Percentiles rank a stretch among this genome's conserved stretches.
Conservation (phyloP, 2,329 filamentous ascomycete genomes). For the Metarhizium album region DNA sequence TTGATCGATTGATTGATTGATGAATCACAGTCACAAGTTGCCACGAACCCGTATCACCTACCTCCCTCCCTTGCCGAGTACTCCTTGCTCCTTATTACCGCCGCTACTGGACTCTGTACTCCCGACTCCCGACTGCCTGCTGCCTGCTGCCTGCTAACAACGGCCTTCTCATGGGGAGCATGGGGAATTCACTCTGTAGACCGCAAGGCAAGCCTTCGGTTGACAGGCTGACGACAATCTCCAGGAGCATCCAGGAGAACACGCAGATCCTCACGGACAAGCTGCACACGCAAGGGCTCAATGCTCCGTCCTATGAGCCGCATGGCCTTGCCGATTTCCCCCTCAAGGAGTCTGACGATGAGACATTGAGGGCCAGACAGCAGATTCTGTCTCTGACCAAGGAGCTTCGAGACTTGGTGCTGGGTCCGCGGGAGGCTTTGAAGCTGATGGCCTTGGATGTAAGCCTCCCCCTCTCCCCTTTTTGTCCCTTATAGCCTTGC, state of each 20-base stretch:
- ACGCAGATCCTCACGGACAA: conserved; percentile 9
- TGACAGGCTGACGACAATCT: conserved; percentile 9
- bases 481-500: too few relatives aligned
- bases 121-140: too few relatives aligned
- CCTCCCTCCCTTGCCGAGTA: too few relatives aligned
- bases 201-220: conserved; percentile 5
- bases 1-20: too few relatives aligned
- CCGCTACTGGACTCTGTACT: too few relatives aligned
- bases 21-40: too few relatives aligned
- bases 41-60: too few relatives aligned
- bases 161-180: neutral
- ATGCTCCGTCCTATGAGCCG: conserved; percentile 11
- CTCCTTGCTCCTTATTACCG: too few relatives aligned
- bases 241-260: conserved; percentile 11
- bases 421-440: conserved; percentile 13
- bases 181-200: conserved; percentile 1
- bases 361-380: conserved; percentile 8
- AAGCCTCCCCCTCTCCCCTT: conserved; percentile 3
- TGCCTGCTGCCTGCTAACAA: too few relatives aligned
- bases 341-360: conserved; percentile 3
- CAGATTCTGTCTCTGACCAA: conserved; percentile 13
- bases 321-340: conserved; percentile 12
- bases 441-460: conserved; percentile 19
- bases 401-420: conserved; percentile 12
- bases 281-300: conserved; percentile 10